Evolutionary conservation across 352 stramenopile genomes (phyloP), one percentile per base, ranked within the genome.

Genomic region (Globisporangium paroecandrum): DNA sequence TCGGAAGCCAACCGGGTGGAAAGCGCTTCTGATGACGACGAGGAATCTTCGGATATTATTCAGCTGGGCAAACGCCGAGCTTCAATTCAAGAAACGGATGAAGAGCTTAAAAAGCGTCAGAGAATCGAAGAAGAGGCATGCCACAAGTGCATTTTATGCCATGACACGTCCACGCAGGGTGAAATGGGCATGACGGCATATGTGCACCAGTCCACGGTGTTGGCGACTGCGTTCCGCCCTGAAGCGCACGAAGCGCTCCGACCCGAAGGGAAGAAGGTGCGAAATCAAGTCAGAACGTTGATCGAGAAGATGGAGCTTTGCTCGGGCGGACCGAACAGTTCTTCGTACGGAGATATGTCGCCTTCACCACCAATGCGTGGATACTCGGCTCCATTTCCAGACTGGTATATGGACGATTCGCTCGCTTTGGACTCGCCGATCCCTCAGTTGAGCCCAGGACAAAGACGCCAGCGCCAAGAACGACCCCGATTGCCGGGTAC

Each of bases 281-380:
- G 89, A 38, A 78, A 65, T 29, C 77, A 87, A 60, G 77, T 96
- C 9, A 89, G 87, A 61, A 62, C 75, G 8, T 72, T 96, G 47
- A 89, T 94, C n/a, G 84, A 92, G 64, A 89, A 89, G 66, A 96
- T 96, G 87, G 86, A 93, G 58, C 68, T 96, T 57, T 94, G 85
- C 58, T 95, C 83, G 25, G 87, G 83, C 58, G 83, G 74, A 9
- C 70, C 71, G 9, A 74, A 69, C 22, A 41, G n/a, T 32, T 62
- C 59, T 2, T 76, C 69, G 24, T 83, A 85, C 12, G 57, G 68
- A 27, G 64, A 73, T 54, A 75, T 74, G 51, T 83, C 77, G 29
- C 66, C 72, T 10, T 90, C 81, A 1, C 83, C 83, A 12, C 83
- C 76, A n/a, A 68, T 91, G 46, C 85, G 79, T 43, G 83, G 79